Percentiles rank a stretch among this genome's conserved stretches.
phyloP scores from a whole-genome alignment of 306 rosid species.

The Ormosia emarginata region DNA sequence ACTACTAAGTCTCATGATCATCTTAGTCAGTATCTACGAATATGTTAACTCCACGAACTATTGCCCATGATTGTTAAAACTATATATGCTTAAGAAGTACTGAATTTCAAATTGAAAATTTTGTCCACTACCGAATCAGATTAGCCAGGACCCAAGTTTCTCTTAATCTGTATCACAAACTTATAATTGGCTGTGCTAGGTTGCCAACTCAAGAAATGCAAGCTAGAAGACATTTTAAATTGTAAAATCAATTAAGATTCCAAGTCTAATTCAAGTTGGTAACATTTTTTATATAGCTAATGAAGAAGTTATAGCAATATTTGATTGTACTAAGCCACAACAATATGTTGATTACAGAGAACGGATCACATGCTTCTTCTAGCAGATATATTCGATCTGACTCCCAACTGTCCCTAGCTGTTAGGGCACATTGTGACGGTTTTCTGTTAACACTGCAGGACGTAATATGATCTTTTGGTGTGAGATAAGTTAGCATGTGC shows the following conservation, averaged over 20 bases:
- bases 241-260: neutral
- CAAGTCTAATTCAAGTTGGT: slow-evolving; percentile 19
- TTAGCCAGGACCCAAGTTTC: neutral
- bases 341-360: neutral
- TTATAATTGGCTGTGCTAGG: neutral
- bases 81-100: neutral
- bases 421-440: slow-evolving; percentile 27
- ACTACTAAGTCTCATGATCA: neutral
- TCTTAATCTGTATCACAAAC: neutral
- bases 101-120: neutral
- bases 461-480: neutral
- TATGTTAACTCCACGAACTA: slow-evolving; percentile 18
- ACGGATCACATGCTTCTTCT: slow-evolving; percentile 27
- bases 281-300: neutral
- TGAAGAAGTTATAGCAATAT: neutral
- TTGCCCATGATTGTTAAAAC: slow-evolving; percentile 24
- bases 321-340: neutral
- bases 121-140: slow-evolving; percentile 7
- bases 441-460: slow-evolving; percentile 33
- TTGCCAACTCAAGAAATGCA: slow-evolving; percentile 7
- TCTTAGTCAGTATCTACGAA: slow-evolving; percentile 3
- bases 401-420: slow-evolving; percentile 25
- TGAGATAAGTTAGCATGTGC: slow-evolving; percentile 9
- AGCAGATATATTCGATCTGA: slow-evolving; percentile 26
- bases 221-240: neutral